phyloP scores from a whole-genome alignment of 768 basidiomycete species.

The Dacryopinax spathularia region DNA sequence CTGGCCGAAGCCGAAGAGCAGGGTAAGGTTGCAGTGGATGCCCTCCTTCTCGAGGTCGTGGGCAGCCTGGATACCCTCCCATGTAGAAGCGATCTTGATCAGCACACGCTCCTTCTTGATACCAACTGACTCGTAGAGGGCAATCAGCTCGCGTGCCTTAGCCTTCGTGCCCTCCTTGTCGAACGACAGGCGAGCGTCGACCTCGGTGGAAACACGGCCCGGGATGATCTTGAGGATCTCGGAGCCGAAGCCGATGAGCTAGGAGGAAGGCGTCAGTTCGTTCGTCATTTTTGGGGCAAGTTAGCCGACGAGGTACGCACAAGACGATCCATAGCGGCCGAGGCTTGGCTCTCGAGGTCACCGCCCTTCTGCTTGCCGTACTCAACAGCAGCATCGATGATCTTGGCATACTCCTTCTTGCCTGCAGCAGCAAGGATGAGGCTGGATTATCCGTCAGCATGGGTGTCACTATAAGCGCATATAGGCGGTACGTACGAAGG shows the following conservation, averaged over 20 bases:
- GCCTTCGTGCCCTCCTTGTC: conserved; percentile 84
- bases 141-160: conserved; percentile 69
- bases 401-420: conserved; percentile 68
- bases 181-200: conserved; percentile 94
- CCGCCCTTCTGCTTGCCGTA: conserved; percentile 73
- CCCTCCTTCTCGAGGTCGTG: conserved; percentile 86
- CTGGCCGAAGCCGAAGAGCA: conserved; percentile 96
- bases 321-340: conserved; percentile 76
- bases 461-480: conserved; percentile 4
- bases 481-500: conserved; percentile 46
- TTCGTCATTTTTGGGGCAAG: too few relatives aligned
- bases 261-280: conserved; percentile 10
- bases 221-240: conserved; percentile 92
- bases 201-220: conserved; percentile 96
- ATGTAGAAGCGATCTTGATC: conserved; percentile 99
- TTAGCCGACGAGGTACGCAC: conserved; percentile 32
- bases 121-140: conserved; percentile 86
- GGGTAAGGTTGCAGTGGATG: conserved; percentile 98
- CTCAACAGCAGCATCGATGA: conserved; percentile 62
- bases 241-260: conserved; percentile 96
- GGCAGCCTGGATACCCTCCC: conserved; percentile 99
- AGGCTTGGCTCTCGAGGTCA: conserved; percentile 55
- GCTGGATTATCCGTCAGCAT: not conserved
- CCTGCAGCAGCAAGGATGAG: conserved; percentile 79
- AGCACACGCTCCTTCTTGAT: conserved; percentile 86